phyloP scores from a whole-genome alignment of 495 filamentous ascomycete species.

The Annulohypoxylon bovei region DNA sequence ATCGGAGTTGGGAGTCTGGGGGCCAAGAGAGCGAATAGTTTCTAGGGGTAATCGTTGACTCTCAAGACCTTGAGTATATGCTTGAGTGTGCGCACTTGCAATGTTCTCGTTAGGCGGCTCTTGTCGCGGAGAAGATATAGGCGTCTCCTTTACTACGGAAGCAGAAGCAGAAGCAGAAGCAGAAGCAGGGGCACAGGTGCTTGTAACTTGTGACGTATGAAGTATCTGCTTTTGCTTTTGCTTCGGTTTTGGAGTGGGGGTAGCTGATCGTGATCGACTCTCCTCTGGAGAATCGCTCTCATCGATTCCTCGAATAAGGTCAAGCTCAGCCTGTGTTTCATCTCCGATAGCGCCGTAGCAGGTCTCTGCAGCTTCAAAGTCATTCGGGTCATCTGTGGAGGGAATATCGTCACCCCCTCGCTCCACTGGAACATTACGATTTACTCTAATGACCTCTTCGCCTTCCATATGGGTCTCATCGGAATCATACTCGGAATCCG shows the following conservation, averaged over 20 bases:
- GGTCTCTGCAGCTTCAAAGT: constrained; percentile 36
- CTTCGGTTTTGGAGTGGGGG: constrained; percentile 31
- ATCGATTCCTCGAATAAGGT: constrained; percentile 16
- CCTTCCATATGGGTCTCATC: constrained; percentile 37
- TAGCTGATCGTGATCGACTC: constrained; percentile 18
- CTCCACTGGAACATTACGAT: neutral
- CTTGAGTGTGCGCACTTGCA: constrained; percentile 42
- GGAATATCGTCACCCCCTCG: neutral
- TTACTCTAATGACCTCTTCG: constrained; percentile 15
- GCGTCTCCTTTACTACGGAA: constrained; percentile 16
- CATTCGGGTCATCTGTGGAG: constrained; percentile 19
- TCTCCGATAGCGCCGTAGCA: constrained; percentile 49
- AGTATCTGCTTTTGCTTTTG: constrained; percentile 7
- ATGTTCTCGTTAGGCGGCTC: constrained; percentile 19
- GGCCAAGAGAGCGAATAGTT: constrained; percentile 54
- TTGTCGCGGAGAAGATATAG: constrained; percentile 16
- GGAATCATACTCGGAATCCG: constrained; percentile 56
- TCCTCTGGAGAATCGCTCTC: constrained; percentile 14
- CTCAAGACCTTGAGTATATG: constrained; percentile 56
- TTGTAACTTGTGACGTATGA: constrained; percentile 6
- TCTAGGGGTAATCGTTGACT: constrained; percentile 61
- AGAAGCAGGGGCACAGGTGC: neutral
- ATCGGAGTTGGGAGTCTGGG: constrained; percentile 58
- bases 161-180: neutral
- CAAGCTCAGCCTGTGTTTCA: constrained; percentile 45